Evolutionary conservation across 208 protist species (phyloP).

Genomic region (Leishmania tropica): DNA sequence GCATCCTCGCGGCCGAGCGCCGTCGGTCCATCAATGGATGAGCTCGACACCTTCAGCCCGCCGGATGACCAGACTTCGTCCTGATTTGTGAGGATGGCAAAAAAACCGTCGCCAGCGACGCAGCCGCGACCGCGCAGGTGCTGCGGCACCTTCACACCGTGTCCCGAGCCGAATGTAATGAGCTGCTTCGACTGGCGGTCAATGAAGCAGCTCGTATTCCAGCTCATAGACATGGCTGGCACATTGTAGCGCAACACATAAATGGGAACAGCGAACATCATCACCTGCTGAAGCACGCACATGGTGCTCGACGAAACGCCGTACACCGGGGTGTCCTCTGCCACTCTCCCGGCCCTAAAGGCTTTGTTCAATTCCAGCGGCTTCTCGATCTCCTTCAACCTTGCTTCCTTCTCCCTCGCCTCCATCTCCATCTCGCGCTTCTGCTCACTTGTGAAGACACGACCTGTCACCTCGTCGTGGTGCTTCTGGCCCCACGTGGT

Average conservation of each 20-base stretch:
- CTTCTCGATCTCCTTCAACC: conserved; percentile 41
- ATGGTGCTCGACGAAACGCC: conserved; percentile 49
- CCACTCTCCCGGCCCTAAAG: conserved; percentile 9
- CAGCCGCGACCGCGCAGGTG: conserved; percentile 77
- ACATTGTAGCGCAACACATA: conserved; percentile 84
- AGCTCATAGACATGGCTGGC: conserved; percentile 90
- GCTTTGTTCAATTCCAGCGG: conserved; percentile 45
- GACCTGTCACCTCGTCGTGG: conserved; percentile 41
- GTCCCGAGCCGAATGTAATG: conserved; percentile 69
- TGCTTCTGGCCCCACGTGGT: conserved; percentile 28
- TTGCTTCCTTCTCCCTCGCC: conserved; percentile 27
- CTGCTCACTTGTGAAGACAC: conserved; percentile 33
- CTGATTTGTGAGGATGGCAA: conserved; percentile 84
- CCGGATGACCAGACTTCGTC: conserved; percentile 87
- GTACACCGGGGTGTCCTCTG: conserved; percentile 19
- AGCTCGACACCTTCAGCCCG: conserved; percentile 58
- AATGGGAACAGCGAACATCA: conserved; percentile 86
- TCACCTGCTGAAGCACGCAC: conserved; percentile 83
- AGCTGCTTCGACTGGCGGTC: conserved; percentile 74
- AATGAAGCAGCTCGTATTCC: conserved; percentile 84
- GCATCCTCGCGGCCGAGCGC: conserved; percentile 57
- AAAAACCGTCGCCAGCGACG: conserved; percentile 82
- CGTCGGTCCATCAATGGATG: conserved; percentile 41
- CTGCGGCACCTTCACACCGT: conserved; percentile 78
- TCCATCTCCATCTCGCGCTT: conserved; percentile 32